Percentiles rank a stretch among this genome's conserved stretches.
Conservation (phyloP, 176 grass and related monocot genomes). For the Dendrocalamus sinicus region DNA sequence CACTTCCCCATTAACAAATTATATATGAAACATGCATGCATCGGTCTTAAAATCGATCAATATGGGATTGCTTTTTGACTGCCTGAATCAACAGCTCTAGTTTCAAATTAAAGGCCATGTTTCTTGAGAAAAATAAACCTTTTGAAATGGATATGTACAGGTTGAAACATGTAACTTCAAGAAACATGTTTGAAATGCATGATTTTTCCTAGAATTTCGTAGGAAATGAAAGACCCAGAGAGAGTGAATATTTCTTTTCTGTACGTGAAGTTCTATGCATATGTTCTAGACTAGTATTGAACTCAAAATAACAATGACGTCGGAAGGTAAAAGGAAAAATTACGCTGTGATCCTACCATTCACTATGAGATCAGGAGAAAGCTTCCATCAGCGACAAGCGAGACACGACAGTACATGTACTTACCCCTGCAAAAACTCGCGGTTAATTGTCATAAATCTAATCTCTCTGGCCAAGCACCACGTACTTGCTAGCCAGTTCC, state of each 20-base stretch:
- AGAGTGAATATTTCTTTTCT: not conserved
- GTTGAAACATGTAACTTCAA: not conserved
- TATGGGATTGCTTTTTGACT: not conserved
- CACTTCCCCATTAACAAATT: slow-evolving; percentile 5
- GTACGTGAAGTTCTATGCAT: not conserved
- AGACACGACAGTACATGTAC: slow-evolving; percentile 37
- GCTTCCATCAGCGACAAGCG: slow-evolving; percentile 29
- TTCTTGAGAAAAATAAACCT: not conserved
- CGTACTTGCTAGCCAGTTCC: not conserved
- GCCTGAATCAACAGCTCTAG: not conserved
- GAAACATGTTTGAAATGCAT: not conserved
- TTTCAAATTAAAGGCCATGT: not conserved
- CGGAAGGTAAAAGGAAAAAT: not conserved
- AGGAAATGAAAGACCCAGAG: not conserved
- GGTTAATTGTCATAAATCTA: not conserved
- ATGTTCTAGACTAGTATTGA: not conserved
- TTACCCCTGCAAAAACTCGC: not conserved
- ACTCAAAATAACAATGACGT: not conserved
- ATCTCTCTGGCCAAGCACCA: not conserved
- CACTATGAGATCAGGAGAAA: not conserved
- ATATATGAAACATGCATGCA: not conserved
- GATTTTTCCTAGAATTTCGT: not conserved
- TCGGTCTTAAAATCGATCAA: not conserved
- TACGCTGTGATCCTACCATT: not conserved
- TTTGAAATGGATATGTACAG: not conserved